These are phyloP conservation scores for Colletotrichum spaethianum DNA, from an alignment of 2,329 filamentous ascomycete genomes.

Conservation along the genomic window DNA sequence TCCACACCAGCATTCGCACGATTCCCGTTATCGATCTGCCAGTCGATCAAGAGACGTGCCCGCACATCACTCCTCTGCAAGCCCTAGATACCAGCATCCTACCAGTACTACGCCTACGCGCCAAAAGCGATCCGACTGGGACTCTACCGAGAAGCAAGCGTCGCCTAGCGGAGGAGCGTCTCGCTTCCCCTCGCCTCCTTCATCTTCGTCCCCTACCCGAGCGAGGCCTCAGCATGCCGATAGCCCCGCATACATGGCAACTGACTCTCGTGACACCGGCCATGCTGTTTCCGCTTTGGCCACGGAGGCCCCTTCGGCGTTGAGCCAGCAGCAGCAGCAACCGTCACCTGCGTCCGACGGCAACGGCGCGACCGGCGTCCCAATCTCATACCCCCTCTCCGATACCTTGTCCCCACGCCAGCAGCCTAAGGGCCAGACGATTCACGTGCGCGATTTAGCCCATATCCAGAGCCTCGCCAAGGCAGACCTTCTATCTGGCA, in stretches of 20 bases:
- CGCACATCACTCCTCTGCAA: constrained; percentile 49
- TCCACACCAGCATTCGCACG: constrained; percentile 62
- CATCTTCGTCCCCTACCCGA: constrained; percentile 64
- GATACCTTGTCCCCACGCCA: constrained; percentile 45
- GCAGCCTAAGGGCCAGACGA: constrained; percentile 59
- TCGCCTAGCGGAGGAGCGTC: constrained; percentile 58
- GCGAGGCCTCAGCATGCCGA: constrained; percentile 58
- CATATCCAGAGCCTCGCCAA: constrained; percentile 92
- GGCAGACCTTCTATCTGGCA: constrained; percentile 77
- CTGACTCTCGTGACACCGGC: constrained; percentile 47
- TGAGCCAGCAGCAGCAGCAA: constrained; percentile 46
- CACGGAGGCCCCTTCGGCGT: constrained; percentile 41
- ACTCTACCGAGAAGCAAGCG: constrained; percentile 42
- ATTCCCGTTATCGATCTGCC: constrained; percentile 57
- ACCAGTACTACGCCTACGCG: constrained; percentile 23
- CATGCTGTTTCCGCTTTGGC: constrained; percentile 26
- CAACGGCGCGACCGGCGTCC: constrained; percentile 44
- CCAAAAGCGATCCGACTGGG: constrained; percentile 38
- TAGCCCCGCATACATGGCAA: constrained; percentile 63
- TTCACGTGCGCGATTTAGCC: constrained; percentile 88
- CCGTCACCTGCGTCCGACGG: constrained; percentile 55
- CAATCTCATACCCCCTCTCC: constrained; percentile 45
- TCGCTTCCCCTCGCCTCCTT: constrained; percentile 68
- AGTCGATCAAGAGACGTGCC: constrained; percentile 50
- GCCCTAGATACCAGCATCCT: constrained; percentile 48